These are phyloP conservation scores for Mytilinidion resinicola DNA, from an alignment of 495 filamentous ascomycete genomes.

Conservation along the genomic window DNA sequence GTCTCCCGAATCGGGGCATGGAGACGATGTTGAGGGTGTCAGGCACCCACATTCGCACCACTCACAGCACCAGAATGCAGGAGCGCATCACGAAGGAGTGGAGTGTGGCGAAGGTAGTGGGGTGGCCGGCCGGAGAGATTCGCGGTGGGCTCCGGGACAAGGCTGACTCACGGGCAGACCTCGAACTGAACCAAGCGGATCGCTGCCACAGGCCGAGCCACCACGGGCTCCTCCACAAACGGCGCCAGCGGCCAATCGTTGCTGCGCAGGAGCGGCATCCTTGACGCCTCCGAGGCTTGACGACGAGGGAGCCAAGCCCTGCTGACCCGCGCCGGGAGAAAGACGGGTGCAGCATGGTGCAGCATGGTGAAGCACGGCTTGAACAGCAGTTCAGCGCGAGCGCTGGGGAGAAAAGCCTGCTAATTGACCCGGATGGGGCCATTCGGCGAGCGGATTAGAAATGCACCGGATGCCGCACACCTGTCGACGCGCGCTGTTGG, in stretches of 20 bases:
- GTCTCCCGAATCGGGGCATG: background rate
- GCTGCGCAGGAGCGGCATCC: background rate
- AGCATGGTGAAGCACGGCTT: background rate
- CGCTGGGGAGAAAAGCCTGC: background rate
- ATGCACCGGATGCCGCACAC: background rate
- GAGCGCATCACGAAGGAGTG: background rate
- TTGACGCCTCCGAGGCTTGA: background rate
- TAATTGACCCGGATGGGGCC: background rate
- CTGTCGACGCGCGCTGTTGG: background rate
- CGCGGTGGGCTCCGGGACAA: background rate
- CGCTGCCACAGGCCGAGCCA: background rate
- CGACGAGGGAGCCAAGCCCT: background rate
- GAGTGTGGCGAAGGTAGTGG: background rate
- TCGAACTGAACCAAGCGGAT: background rate
- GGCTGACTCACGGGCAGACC: constrained; percentile 4
- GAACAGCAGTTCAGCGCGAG: too few species aligned
- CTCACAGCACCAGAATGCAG: background rate
- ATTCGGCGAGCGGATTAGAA: background rate
- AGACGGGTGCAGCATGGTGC: background rate
- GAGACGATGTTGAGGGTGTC: background rate
- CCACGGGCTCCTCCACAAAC: background rate
- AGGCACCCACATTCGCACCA: background rate
- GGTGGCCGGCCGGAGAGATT: background rate
- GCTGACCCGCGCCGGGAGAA: background rate
- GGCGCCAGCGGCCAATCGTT: background rate